phyloP scores from a whole-genome alignment of 2,329 filamentous ascomycete species.

The Atkinsonella hypoxylon region DNA sequence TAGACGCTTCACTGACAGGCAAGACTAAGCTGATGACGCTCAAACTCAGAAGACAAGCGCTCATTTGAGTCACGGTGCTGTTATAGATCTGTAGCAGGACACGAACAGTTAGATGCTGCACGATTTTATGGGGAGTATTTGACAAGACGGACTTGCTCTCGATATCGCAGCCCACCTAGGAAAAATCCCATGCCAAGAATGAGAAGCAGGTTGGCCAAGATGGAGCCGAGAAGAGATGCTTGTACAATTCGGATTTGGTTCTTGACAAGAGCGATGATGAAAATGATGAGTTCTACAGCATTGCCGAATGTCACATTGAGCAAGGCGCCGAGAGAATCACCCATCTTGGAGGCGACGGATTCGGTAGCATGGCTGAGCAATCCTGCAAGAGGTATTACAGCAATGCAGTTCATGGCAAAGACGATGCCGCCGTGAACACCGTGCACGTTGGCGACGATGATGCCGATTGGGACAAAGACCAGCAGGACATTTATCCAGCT shows the following conservation, averaged over 20 bases:
- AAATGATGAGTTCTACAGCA: constrained; percentile 70
- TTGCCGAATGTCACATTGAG: constrained; percentile 72
- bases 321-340: constrained; percentile 60
- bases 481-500: constrained; percentile 71
- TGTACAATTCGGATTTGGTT: constrained; percentile 85
- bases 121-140: too few relatives aligned
- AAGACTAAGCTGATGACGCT: constrained; percentile 82
- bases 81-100: constrained; percentile 59
- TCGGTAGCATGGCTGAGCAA: constrained; percentile 64
- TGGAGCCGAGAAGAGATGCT: constrained; percentile 79
- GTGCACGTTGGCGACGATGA: constrained; percentile 45
- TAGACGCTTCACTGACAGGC: constrained; percentile 42
- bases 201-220: constrained; percentile 75
- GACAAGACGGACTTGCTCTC: constrained; percentile 54
- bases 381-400: constrained; percentile 63
- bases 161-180: constrained; percentile 71
- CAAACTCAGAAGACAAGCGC: constrained; percentile 79
- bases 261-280: constrained; percentile 23
- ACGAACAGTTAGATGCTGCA: neutral
- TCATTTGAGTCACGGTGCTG: constrained; percentile 92
- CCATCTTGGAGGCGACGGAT: constrained; percentile 59
- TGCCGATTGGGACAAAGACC: constrained; percentile 68
- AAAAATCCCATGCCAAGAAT: constrained; percentile 90
- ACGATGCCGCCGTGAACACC: constrained; percentile 47
- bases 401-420: constrained; percentile 64